Percentiles rank a stretch among this genome's conserved stretches.
phyloP scores from a whole-genome alignment of 2,329 filamentous ascomycete species.

The Colletotrichum orchidophilum region DNA sequence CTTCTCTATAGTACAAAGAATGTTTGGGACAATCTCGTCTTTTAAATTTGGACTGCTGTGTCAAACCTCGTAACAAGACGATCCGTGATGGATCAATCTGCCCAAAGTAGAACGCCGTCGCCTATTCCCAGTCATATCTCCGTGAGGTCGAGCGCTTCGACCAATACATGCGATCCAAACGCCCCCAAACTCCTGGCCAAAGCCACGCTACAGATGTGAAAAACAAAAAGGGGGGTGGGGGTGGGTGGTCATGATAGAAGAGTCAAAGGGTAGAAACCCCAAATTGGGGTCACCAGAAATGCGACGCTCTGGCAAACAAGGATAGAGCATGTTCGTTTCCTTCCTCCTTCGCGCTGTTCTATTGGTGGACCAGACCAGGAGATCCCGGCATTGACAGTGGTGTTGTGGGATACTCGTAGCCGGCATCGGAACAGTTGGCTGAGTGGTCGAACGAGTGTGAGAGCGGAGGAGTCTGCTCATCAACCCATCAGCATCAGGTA shows the following conservation, averaged over 20 bases:
- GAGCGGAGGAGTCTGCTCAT: slow-evolving; percentile 76
- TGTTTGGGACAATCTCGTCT: slow-evolving; percentile 1
- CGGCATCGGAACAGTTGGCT: slow-evolving; percentile 67
- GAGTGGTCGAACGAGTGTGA: slow-evolving; percentile 79
- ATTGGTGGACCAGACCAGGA: slow-evolving; percentile 60
- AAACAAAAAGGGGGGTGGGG: not conserved
- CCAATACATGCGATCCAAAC: slow-evolving; percentile 28
- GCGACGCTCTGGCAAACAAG: not conserved
- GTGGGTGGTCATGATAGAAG: not conserved
- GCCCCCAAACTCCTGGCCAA: slow-evolving; percentile 21
- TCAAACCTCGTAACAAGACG: slow-evolving; percentile 4
- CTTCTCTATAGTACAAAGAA: not conserved
- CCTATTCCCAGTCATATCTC: slow-evolving; percentile 32
- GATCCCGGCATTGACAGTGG: slow-evolving; percentile 79
- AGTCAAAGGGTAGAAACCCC: not conserved
- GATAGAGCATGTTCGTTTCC: not conserved
- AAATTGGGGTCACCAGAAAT: not conserved
- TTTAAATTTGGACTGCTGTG: slow-evolving; percentile 9
- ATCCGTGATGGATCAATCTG: not conserved
- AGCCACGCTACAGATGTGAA: slow-evolving; percentile 1
- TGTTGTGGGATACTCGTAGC: slow-evolving; percentile 74
- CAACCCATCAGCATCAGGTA: slow-evolving; percentile 59
- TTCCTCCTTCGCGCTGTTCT: not conserved
- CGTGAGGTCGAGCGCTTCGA: slow-evolving; percentile 42
- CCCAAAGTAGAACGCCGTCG: slow-evolving; percentile 19